phyloP scores from a whole-genome alignment of 345 rosid genomes.

The Hibiscus tridactylites region DNA sequence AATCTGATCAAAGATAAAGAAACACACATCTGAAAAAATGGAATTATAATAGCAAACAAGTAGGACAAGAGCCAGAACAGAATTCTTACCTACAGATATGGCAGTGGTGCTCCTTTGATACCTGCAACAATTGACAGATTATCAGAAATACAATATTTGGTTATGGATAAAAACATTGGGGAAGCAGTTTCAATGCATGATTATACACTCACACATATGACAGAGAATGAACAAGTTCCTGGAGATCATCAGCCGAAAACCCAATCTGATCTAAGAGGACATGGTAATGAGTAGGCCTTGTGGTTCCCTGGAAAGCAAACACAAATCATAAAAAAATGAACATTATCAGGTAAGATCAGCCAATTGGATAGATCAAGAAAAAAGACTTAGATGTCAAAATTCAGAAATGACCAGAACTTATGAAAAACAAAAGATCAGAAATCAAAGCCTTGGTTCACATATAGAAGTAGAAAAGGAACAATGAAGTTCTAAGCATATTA shows the following conservation, averaged over 20 bases:
- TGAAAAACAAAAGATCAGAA: neutral
- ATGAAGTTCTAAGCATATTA: neutral
- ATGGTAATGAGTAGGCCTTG: conserved; percentile 76
- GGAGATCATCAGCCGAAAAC: conserved; percentile 54
- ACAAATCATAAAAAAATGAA: neutral
- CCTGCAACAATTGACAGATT: conserved; percentile 33
- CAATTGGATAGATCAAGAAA: neutral
- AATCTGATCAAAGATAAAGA: neutral
- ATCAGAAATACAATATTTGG: neutral
- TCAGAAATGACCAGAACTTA: neutral
- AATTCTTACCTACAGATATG: conserved; percentile 63
- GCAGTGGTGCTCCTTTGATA: conserved; percentile 91
- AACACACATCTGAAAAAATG: neutral
- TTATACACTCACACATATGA: conserved; percentile 50
- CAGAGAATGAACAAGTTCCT: conserved; percentile 65
- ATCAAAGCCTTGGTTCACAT: neutral
- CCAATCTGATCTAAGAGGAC: conserved; percentile 60
- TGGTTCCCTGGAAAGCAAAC: conserved; percentile 42
- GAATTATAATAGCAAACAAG: neutral
- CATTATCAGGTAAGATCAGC: neutral
- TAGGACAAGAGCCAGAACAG: neutral
- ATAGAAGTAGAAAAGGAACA: neutral
- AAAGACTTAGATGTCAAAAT: neutral
- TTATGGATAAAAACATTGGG: neutral
- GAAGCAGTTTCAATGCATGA: neutral